Evolutionary conservation across 495 filamentous ascomycete genomes (phyloP).

Genomic region (Penicillium antarcticum): DNA sequence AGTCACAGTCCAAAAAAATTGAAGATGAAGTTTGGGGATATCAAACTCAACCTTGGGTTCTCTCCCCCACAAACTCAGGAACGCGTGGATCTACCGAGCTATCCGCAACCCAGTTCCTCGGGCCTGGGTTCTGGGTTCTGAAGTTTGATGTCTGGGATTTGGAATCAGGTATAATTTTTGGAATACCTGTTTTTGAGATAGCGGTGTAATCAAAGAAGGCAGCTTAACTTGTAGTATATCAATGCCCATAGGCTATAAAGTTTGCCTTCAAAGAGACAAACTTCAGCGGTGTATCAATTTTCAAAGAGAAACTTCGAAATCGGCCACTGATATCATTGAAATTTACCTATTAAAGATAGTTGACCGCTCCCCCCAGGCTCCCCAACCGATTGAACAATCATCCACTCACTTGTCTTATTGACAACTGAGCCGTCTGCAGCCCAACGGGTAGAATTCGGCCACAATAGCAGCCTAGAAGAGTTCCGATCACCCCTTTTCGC

Average conservation of each 20-base stretch:
- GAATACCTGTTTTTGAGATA: too few species aligned
- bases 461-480: not conserved
- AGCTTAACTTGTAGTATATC: too few species aligned
- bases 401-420: constrained; percentile 9
- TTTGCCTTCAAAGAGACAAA: too few species aligned
- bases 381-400: constrained; percentile 16
- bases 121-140: constrained; percentile 19
- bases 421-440: constrained; percentile 11
- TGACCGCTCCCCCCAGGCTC: constrained; percentile 10
- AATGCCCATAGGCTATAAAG: too few species aligned
- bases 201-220: too few species aligned
- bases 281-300: too few species aligned
- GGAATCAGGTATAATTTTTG: too few species aligned
- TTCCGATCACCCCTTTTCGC: constrained; percentile 16
- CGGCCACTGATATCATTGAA: too few species aligned
- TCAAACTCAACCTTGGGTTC: constrained; percentile 9
- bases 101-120: constrained; percentile 23
- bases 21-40: not conserved
- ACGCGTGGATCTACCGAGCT: constrained; percentile 27
- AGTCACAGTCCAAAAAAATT: too few species aligned
- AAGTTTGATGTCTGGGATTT: constrained; percentile 8
- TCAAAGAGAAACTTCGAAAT: too few species aligned
- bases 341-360: not conserved
- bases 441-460: constrained; percentile 13
- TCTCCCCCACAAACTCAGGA: constrained; percentile 19